Evolutionary conservation across 2,329 filamentous ascomycete genomes (phyloP).

Genomic region (Aspergillus versicolor): DNA sequence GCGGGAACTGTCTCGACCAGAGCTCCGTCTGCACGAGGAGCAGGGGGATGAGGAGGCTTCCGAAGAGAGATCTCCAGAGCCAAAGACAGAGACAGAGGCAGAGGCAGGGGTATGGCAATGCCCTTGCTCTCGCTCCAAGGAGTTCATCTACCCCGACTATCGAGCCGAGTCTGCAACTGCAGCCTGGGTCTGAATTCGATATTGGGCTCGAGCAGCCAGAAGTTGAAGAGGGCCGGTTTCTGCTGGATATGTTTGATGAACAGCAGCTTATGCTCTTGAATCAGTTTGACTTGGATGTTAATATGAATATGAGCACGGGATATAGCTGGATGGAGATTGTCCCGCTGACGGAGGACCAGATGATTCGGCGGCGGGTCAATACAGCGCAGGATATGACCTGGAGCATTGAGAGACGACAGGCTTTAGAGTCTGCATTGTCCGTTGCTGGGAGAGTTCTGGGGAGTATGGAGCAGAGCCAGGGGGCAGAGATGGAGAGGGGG

Average conservation of each 20-base stretch:
- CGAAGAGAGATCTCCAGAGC: not conserved
- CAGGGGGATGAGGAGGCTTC: constrained; percentile 5
- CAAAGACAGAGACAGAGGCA: not conserved
- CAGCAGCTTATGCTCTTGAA: not conserved
- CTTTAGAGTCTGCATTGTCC: constrained; percentile 15
- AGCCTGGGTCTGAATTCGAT: too few species aligned
- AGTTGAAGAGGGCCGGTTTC: not conserved
- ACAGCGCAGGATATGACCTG: constrained; percentile 9
- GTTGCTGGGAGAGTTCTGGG: constrained; percentile 11
- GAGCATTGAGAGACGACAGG: constrained; percentile 6
- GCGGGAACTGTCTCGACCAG: constrained; percentile 24
- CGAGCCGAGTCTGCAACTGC: too few species aligned
- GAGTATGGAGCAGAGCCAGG: not conserved
- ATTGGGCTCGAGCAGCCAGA: too few species aligned
- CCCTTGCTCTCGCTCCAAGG: not conserved
- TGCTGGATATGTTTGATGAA: not conserved
- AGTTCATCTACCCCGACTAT: too few species aligned
- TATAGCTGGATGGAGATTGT: constrained; percentile 11
- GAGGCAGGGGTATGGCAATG: not conserved
- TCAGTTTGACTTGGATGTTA: not conserved
- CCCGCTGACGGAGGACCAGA: constrained; percentile 18
- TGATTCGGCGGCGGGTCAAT: constrained; percentile 11
- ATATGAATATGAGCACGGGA: not conserved
- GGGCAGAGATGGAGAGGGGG: not conserved
- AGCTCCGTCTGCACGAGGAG: constrained; percentile 14